Percentiles rank a stretch among this genome's conserved stretches.
Conservation (phyloP, 129 eudicot genomes). For the Helianthus tuberosus region DNA sequence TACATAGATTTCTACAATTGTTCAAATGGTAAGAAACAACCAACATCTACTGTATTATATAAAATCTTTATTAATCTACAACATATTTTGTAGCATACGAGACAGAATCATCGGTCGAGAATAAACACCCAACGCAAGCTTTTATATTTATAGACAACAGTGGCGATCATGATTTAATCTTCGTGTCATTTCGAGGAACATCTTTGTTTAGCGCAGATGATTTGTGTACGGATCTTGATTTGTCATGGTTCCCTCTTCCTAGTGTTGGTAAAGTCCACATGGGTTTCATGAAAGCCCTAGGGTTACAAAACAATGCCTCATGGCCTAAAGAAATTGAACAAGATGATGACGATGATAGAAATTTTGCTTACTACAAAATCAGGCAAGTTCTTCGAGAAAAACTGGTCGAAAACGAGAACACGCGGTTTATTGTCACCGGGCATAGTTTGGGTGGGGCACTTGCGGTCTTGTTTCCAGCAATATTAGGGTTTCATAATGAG, state of each 20-base stretch:
- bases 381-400: slow-evolving; percentile 35
- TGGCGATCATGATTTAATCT: slow-evolving; percentile 32
- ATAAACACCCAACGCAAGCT: slow-evolving; percentile 49
- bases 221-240: slow-evolving; percentile 55
- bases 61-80: not conserved
- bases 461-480: slow-evolving; percentile 57
- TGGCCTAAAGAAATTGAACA: slow-evolving; percentile 39
- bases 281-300: slow-evolving; percentile 51
- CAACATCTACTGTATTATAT: not conserved
- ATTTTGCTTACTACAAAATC: slow-evolving; percentile 50
- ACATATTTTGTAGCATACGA: slow-evolving; percentile 19
- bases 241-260: slow-evolving; percentile 57
- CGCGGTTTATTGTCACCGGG: slow-evolving; percentile 56
- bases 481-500: slow-evolving; percentile 49
- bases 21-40: slow-evolving; percentile 26
- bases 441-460: slow-evolving; percentile 76
- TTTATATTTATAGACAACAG: slow-evolving; percentile 40
- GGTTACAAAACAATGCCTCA: slow-evolving; percentile 36
- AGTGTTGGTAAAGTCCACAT: slow-evolving; percentile 55
- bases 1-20: slow-evolving; percentile 29
- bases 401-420: slow-evolving; percentile 25
- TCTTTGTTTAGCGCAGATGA: slow-evolving; percentile 48
- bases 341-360: too few relatives aligned
- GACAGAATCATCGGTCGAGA: not conserved
- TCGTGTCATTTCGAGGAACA: slow-evolving; percentile 72